Evolutionary conservation across 129 eudicot genomes (phyloP), one percentile per base, ranked within the genome.

Genomic region (Glebionis coronaria): DNA sequence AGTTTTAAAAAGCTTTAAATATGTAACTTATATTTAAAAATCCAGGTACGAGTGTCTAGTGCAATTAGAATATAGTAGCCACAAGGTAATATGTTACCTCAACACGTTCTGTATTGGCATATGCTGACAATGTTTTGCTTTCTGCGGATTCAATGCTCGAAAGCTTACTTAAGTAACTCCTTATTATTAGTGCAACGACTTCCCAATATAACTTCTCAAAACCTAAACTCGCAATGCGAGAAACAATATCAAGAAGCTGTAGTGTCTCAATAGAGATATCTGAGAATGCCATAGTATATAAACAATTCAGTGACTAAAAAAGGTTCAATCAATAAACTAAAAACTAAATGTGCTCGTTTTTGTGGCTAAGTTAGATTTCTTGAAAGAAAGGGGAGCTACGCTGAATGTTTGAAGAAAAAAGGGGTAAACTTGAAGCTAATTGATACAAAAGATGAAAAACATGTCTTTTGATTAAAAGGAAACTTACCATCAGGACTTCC

Each of bases 201-300:
- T 94, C 99, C 73, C 99, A 97, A 64, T 86, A 94, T 14, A 95
- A 87, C 69, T 89, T 89, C 80, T 94, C 97, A 73, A 82, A 94
- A 65, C 99, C 99, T 84, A 94, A 89, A 73, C 99, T 87, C 75
- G 99, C 99, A 82, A 94, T 68, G 81, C 93, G 85, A 94, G 99
- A 82, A 80, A 94, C 88, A 78, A 95, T 97, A 89, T 94, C 99
- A 84, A 94, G 95, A 86, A 94, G 95, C 99, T 94, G 99, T 86
- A 94, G 75, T 74, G 59, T 66, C 71, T 73, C 87, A 85, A 77
- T 69, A 81, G 74, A 81, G 69, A 31, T 28, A 76, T 84, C 71
- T 85, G 70, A 85, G 89, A 73, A 73, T 73, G 69, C 73, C 68
- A 61, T 11, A 4, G 58, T 7, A 63, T 51, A 72, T 11, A 3